phyloP scores from a whole-genome alignment of 495 filamentous ascomycete genomes.

The Penicillium samsonianum region DNA sequence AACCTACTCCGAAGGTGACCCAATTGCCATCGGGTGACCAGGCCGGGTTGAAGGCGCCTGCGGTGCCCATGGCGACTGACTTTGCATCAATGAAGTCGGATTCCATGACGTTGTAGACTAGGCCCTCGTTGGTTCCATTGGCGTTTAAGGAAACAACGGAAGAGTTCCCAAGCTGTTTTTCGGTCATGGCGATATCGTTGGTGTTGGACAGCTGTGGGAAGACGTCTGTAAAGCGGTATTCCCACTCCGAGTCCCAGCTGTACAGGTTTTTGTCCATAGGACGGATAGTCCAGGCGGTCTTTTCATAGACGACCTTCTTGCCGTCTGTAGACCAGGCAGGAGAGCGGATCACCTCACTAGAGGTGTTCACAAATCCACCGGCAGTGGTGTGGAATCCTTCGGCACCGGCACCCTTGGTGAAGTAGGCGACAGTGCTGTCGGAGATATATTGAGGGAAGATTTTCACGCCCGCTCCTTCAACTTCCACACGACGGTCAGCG shows the following conservation, averaged over 20 bases:
- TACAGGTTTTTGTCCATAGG: conserved; percentile 32
- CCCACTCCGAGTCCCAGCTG: conserved; percentile 36
- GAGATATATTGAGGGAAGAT: conserved; percentile 29
- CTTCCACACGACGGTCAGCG: conserved; percentile 19
- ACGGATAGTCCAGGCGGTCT: conserved; percentile 28
- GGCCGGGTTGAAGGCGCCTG: conserved; percentile 31
- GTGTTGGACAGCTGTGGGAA: conserved; percentile 30
- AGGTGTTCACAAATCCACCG: neutral
- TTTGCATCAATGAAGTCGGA: neutral
- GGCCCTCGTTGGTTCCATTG: neutral
- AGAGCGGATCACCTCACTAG: conserved; percentile 18
- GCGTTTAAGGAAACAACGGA: conserved; percentile 15
- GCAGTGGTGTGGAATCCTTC: conserved; percentile 16
- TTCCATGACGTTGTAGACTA: neutral
- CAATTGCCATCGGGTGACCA: conserved; percentile 34
- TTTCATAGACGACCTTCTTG: conserved; percentile 33
- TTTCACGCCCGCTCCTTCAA: conserved; percentile 23
- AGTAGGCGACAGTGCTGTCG: conserved; percentile 24
- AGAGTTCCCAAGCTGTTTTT: conserved; percentile 35
- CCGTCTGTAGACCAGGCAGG: conserved; percentile 34
- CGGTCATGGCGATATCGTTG: conserved; percentile 22
- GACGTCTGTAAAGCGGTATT: conserved; percentile 40
- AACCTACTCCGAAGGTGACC: conserved; percentile 34
- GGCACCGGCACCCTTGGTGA: conserved; percentile 19
- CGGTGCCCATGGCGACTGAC: neutral